phyloP scores from a whole-genome alignment of 495 filamentous ascomycete genomes.

The Podospora conica region DNA sequence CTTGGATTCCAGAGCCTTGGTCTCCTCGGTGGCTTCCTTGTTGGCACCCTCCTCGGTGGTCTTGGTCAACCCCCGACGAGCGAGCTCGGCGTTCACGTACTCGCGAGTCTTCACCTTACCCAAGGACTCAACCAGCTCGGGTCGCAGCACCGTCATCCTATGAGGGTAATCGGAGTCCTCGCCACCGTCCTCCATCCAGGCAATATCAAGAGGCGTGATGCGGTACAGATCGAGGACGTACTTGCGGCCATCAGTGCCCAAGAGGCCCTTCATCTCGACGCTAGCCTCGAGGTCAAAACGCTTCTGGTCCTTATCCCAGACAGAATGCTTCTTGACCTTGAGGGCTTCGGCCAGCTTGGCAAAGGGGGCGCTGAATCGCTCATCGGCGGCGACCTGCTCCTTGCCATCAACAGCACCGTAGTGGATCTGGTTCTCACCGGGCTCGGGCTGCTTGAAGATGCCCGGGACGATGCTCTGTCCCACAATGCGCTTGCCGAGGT shows the following conservation, averaged over 20 bases:
- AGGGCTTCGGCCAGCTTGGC: slow-evolving; percentile 83
- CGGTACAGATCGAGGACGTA: slow-evolving; percentile 97
- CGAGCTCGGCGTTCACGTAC: slow-evolving; percentile 71
- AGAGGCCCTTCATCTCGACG: slow-evolving; percentile 94
- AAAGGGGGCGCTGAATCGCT: slow-evolving; percentile 78
- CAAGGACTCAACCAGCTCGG: slow-evolving; percentile 81
- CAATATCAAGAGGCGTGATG: slow-evolving; percentile 83
- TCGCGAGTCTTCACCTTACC: slow-evolving; percentile 80
- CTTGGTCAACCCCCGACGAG: slow-evolving; percentile 39
- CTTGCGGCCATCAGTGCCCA: slow-evolving; percentile 95
- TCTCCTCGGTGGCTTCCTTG: slow-evolving; percentile 24
- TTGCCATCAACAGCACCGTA: slow-evolving; percentile 98
- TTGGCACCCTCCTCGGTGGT: slow-evolving; percentile 20
- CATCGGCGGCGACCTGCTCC: slow-evolving; percentile 85
- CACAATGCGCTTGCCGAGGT: slow-evolving; percentile 93
- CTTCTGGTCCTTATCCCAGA: slow-evolving; percentile 95
- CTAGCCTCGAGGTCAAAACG: slow-evolving; percentile 89
- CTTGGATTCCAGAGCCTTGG: slow-evolving; percentile 16
- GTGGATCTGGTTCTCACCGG: slow-evolving; percentile 96
- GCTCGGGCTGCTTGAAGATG: slow-evolving; percentile 97
- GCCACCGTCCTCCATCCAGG: slow-evolving; percentile 71
- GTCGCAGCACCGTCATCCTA: slow-evolving; percentile 84
- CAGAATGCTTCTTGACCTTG: slow-evolving; percentile 86
- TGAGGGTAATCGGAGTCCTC: slow-evolving; percentile 71
- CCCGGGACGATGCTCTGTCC: slow-evolving; percentile 98